Evolutionary conservation across 257 asterid species (phyloP), one percentile per base, ranked within the genome.

Genomic region (Scutellaria barbata): DNA sequence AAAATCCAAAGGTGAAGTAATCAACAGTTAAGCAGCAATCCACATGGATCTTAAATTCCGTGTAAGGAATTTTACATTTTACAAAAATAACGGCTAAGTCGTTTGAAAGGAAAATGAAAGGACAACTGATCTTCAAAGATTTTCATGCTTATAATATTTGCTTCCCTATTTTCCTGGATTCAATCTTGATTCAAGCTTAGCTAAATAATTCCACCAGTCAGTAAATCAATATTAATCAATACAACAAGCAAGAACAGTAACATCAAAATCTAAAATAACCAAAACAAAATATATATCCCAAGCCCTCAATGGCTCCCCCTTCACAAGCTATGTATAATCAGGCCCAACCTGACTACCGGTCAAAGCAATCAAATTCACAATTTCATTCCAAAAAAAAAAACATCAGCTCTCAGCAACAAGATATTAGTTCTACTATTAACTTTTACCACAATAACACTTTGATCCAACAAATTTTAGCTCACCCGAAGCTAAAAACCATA

Each of bases 401-500:
- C n/a, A n/a, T 14, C 10, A 18, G n/a, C 7, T 2, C n/a, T 14
- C n/a, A 47, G 45, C 37, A 2, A 63, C 1, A 48, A 8, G 7
- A 61, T 51, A 69, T 17, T 4, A n/a, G 59, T 4, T 68, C 16
- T 37, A 52, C 0, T 1, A 30, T 5, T 10, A 52, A 7, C 18
- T 45, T 7, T 10, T 10, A 55, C 54, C 53, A 42, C 10, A 46
- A 14, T 2, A 47, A 48, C 22, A 3, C 7, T 62, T 8, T 10
- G 12, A 50, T 33, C 63, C 11, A 69, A 66, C 58, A 69, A 30
- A 6, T 56, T 2, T 63, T 20, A 10, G 80, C 80, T 79, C 42
- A 86, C 90, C 85, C 54, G 82, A 50, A 61, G 69, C 48, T 47
- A 56, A 76, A 77, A 72, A 80, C 37, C 51, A 80, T 11, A 64